phyloP scores from a whole-genome alignment of 352 stramenopile genomes.

The Phytopythium mirpurense region DNA sequence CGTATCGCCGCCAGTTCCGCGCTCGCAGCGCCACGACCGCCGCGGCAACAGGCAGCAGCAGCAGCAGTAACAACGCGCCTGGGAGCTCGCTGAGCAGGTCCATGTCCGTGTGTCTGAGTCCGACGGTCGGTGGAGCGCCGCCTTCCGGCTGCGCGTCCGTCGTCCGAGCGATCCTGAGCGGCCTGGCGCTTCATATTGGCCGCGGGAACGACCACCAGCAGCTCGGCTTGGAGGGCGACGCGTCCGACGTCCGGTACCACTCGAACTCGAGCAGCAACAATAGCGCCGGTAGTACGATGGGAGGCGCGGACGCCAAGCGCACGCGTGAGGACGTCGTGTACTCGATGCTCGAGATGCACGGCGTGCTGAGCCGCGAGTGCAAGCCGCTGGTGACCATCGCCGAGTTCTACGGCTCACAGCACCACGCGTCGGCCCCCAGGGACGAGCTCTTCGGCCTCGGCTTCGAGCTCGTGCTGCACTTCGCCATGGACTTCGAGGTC shows the following conservation, averaged over 20 bases:
- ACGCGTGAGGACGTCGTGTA: slow-evolving; percentile 59
- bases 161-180: slow-evolving; percentile 44
- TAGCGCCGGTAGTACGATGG: not conserved
- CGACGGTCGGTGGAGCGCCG: slow-evolving; percentile 4
- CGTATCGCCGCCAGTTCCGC: slow-evolving; percentile 23
- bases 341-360: slow-evolving; percentile 76
- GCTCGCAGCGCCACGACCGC: not conserved
- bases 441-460: slow-evolving; percentile 53
- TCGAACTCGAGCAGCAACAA: slow-evolving; percentile 7
- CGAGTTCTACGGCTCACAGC: slow-evolving; percentile 64
- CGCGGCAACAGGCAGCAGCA: not conserved
- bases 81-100: not conserved
- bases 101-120: slow-evolving; percentile 7
- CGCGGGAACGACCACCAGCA: slow-evolving; percentile 17
- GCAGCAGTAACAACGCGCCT: not conserved
- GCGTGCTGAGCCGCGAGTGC: slow-evolving; percentile 53
- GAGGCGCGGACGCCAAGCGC: slow-evolving; percentile 13
- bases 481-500: slow-evolving; percentile 79
- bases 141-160: slow-evolving; percentile 19
- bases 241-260: slow-evolving; percentile 12
- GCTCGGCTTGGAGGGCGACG: slow-evolving; percentile 3
- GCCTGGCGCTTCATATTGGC: slow-evolving; percentile 37
- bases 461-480: slow-evolving; percentile 60
- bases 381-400: slow-evolving; percentile 64
- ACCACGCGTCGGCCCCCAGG: slow-evolving; percentile 30